Evolutionary conservation across 495 filamentous ascomycete genomes (phyloP).

Genomic region (Penicillium longicatenatum): DNA sequence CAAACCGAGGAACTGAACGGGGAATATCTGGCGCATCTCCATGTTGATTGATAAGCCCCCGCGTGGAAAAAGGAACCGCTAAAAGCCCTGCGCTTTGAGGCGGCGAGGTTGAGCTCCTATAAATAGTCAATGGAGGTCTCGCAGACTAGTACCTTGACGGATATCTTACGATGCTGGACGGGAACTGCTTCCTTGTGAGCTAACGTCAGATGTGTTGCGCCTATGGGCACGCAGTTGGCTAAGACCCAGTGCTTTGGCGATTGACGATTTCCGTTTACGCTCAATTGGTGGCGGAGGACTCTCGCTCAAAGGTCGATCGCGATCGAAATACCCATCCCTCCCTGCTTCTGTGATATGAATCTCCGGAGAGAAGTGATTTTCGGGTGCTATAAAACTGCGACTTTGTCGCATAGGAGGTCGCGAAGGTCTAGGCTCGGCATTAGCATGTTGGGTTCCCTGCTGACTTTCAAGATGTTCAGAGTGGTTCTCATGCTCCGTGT

Average conservation of each 20-base stretch:
- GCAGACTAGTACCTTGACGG: not conserved
- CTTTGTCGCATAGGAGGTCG: slow-evolving; percentile 27
- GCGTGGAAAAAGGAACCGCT: slow-evolving; percentile 26
- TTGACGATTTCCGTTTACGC: slow-evolving; percentile 6
- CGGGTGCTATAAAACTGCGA: slow-evolving; percentile 26
- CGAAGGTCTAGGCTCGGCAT: slow-evolving; percentile 15
- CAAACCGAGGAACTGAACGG: slow-evolving; percentile 37
- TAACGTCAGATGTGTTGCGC: slow-evolving; percentile 21
- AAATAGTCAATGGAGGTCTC: not conserved
- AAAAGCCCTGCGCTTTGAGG: slow-evolving; percentile 27
- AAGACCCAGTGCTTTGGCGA: slow-evolving; percentile 16
- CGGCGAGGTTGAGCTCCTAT: slow-evolving; percentile 21
- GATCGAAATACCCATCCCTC: slow-evolving; percentile 27
- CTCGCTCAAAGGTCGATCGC: slow-evolving; percentile 23
- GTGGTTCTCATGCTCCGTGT: slow-evolving; percentile 8
- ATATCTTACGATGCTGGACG: slow-evolving; percentile 25
- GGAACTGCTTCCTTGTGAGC: slow-evolving; percentile 21
- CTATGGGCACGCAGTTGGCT: slow-evolving; percentile 16
- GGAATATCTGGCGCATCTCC: slow-evolving; percentile 29
- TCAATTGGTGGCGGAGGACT: slow-evolving; percentile 21
- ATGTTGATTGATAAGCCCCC: slow-evolving; percentile 29
- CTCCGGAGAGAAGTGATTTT: slow-evolving; percentile 23
- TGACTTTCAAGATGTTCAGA: slow-evolving; percentile 7
- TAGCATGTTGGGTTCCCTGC: not conserved
- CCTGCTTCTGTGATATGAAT: slow-evolving; percentile 39